Evolutionary conservation across 345 rosid genomes (phyloP).

Genomic region (Microcos paniculata): DNA sequence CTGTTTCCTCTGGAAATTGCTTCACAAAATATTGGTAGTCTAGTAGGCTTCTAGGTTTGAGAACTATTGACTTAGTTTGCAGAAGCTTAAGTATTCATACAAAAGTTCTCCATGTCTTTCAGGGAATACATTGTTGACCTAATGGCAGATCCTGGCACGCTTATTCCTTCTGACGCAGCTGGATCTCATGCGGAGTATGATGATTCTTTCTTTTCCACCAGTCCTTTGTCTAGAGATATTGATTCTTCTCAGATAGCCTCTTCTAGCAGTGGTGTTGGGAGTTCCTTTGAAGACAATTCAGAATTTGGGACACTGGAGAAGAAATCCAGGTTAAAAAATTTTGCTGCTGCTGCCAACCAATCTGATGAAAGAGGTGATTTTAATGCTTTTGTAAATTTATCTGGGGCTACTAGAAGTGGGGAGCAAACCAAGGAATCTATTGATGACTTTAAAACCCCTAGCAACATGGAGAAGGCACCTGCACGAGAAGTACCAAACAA

Average conservation of each 20-base stretch:
- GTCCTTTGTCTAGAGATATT: constrained; percentile 61
- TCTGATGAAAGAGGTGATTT: constrained; percentile 42
- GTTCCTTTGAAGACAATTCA: constrained; percentile 63
- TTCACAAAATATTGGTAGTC: constrained; percentile 3
- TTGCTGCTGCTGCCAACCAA: constrained; percentile 36
- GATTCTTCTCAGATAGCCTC: constrained; percentile 65
- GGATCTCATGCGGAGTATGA: constrained; percentile 66
- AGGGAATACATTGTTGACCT: constrained; percentile 98
- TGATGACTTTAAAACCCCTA: constrained; percentile 30
- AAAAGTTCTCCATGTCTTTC: constrained; percentile 38
- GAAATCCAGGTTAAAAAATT: constrained; percentile 41
- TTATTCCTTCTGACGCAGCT: constrained; percentile 84
- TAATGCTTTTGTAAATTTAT: constrained; percentile 25
- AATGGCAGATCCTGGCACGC: constrained; percentile 96
- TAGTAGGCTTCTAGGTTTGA: constrained; percentile 1
- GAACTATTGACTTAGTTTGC: constrained; percentile 5
- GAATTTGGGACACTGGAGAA: constrained; percentile 53
- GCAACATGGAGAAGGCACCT: constrained; percentile 31
- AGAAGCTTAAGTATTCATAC: constrained; percentile 13
- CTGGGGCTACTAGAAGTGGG: constrained; percentile 25
- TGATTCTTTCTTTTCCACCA: constrained; percentile 58
- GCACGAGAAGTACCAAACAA: constrained; percentile 37
- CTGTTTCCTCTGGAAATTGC: background rate
- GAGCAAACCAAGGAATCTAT: constrained; percentile 38
- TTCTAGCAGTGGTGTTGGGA: constrained; percentile 64